phyloP scores from a whole-genome alignment of 2,329 filamentous ascomycete genomes.

The Ascocoryne sarcoides region DNA sequence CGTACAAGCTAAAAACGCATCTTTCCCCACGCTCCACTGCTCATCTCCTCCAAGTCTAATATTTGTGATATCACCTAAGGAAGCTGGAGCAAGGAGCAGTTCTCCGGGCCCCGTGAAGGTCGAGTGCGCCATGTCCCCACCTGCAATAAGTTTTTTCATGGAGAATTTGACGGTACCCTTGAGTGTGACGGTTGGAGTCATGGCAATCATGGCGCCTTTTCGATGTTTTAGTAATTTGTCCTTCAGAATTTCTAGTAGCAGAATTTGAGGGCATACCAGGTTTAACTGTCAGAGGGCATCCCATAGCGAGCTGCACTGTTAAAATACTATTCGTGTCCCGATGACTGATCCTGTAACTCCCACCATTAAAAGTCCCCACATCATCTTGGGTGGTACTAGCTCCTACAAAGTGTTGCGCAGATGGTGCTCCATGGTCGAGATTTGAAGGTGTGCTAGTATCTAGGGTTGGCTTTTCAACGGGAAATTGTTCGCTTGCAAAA shows the following conservation, averaged over 20 bases:
- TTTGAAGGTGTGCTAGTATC: slow-evolving; percentile 23
- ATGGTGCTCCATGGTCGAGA: slow-evolving; percentile 33
- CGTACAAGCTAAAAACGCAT: slow-evolving; percentile 78
- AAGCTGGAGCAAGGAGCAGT: slow-evolving; percentile 69
- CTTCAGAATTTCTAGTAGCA: too few relatives aligned
- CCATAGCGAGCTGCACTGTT: slow-evolving; percentile 82
- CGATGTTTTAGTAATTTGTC: too few relatives aligned
- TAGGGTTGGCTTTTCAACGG: slow-evolving; percentile 24
- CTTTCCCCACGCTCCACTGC: slow-evolving; percentile 77
- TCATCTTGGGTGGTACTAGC: slow-evolving; percentile 63
- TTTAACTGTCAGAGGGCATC: slow-evolving; percentile 72
- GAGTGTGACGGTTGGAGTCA: slow-evolving; percentile 81
- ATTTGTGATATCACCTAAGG: slow-evolving; percentile 77
- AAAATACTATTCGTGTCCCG: slow-evolving; percentile 83
- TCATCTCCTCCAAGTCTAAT: slow-evolving; percentile 64
- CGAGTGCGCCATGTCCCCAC: slow-evolving; percentile 70
- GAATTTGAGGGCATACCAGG: slow-evolving; percentile 58
- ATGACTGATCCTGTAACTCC: slow-evolving; percentile 88
- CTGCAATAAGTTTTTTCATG: slow-evolving; percentile 81
- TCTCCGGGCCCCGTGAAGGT: slow-evolving; percentile 87
- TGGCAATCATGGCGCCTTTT: slow-evolving; percentile 86
- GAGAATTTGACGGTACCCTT: slow-evolving; percentile 78
- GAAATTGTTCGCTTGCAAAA: slow-evolving; percentile 11
- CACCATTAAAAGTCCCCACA: slow-evolving; percentile 94
- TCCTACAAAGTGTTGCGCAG: slow-evolving; percentile 51